phyloP scores from a whole-genome alignment of 1,139 yeast species.

The Arxiozyma heterogenica region DNA sequence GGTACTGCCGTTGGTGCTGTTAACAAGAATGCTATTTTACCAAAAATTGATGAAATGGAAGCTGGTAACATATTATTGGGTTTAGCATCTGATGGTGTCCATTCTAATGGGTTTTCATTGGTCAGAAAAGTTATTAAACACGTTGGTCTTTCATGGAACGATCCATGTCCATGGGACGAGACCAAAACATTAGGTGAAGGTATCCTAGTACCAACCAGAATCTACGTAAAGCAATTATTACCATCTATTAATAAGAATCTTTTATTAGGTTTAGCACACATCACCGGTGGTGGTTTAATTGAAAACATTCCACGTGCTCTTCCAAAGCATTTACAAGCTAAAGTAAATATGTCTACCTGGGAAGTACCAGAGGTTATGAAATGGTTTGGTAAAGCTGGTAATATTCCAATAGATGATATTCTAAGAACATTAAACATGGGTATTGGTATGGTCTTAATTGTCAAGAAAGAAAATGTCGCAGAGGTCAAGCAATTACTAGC shows the following conservation, averaged over 20 bases:
- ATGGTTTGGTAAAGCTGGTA: slow-evolving; percentile 90
- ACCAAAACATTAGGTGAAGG: slow-evolving; percentile 76
- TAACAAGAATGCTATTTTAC: slow-evolving; percentile 63
- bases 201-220: slow-evolving; percentile 80
- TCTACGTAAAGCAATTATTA: slow-evolving; percentile 84
- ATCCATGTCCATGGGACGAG: slow-evolving; percentile 78
- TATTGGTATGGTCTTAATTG: slow-evolving; percentile 92
- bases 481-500: slow-evolving; percentile 46
- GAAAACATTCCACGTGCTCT: slow-evolving; percentile 95
- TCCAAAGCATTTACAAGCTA: slow-evolving; percentile 72
- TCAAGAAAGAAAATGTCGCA: slow-evolving; percentile 52
- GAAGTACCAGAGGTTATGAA: slow-evolving; percentile 79
- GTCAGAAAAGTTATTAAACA: slow-evolving; percentile 90
- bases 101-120: slow-evolving; percentile 92
- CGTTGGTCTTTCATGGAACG: slow-evolving; percentile 56
- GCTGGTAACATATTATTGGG: slow-evolving; percentile 82
- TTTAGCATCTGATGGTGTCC: slow-evolving; percentile 82
- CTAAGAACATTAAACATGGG: slow-evolving; percentile 93
- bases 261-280: slow-evolving; percentile 85
- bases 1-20: slow-evolving; percentile 99
- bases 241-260: slow-evolving; percentile 61
- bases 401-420: slow-evolving; percentile 76
- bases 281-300: slow-evolving; percentile 96
- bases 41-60: slow-evolving; percentile 55
- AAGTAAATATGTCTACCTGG: slow-evolving; percentile 73